Conservation (phyloP, 257 asterid species). For the Penstemon davidsonii region DNA sequence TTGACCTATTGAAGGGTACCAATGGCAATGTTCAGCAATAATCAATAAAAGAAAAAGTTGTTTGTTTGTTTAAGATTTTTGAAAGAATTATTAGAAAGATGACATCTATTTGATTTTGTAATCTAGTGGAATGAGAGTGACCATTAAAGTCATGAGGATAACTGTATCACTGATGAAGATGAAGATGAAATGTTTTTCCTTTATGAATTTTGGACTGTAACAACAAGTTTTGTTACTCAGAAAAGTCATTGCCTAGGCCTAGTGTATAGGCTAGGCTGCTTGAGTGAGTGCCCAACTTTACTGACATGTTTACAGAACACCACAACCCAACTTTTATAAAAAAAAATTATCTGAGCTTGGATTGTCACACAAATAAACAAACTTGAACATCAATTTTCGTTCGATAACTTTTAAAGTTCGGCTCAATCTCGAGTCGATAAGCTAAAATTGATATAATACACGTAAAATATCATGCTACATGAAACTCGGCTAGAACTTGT, state of each 20-base stretch:
- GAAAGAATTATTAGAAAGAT: too few species aligned
- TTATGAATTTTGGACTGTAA: not conserved
- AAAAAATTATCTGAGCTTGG: too few species aligned
- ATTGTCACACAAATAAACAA: not conserved
- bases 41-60: too few species aligned
- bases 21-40: not conserved
- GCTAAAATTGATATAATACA: too few species aligned
- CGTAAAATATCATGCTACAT: too few species aligned
- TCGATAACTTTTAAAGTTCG: not conserved
- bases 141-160: too few species aligned
- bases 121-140: too few species aligned
- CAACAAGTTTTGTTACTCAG: not conserved
- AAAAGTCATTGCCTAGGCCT: slow-evolving; percentile 23
- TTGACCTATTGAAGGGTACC: slow-evolving; percentile 13
- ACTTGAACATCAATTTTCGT: not conserved
- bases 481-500: too few species aligned
- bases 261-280: slow-evolving; percentile 14
- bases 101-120: not conserved
- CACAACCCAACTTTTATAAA: slow-evolving; percentile 34
- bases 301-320: slow-evolving; percentile 35
- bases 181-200: too few species aligned
- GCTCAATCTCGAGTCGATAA: too few species aligned
- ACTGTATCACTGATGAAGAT: too few species aligned
- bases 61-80: too few species aligned
- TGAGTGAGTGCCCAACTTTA: slow-evolving; percentile 22